phyloP scores from a whole-genome alignment of 2,329 filamentous ascomycete species.

The Aspergillus clavatus region DNA sequence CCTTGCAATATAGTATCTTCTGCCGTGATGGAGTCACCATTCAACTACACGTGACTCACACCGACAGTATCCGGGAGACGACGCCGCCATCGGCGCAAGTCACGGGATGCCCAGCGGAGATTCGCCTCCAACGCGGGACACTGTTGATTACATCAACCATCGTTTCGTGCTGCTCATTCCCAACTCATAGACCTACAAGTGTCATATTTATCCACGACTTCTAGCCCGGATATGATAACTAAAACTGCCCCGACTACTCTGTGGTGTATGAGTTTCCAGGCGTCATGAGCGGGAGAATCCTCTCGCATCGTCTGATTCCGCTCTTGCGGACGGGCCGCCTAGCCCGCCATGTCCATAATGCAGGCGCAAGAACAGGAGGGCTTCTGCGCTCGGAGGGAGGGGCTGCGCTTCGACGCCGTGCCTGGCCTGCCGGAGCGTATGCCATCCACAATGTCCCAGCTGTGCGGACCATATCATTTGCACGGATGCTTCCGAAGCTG shows the following conservation, averaged over 20 bases:
- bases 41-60: constrained; percentile 30
- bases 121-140: background rate
- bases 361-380: constrained; percentile 59
- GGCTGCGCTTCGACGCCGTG: constrained; percentile 57
- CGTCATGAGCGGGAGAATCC: constrained; percentile 67
- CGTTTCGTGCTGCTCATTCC: constrained; percentile 2
- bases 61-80: constrained; percentile 20
- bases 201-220: constrained; percentile 10
- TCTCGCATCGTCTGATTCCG: constrained; percentile 68
- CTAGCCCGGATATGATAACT: constrained; percentile 19
- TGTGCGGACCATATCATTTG: constrained; percentile 62
- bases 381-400: constrained; percentile 63
- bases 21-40: constrained; percentile 8
- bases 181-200: constrained; percentile 5
- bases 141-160: constrained; percentile 1
- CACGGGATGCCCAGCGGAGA: constrained; percentile 21
- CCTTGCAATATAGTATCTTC: background rate
- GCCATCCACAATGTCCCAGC: constrained; percentile 74
- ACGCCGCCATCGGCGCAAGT: constrained; percentile 32
- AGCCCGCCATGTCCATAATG: constrained; percentile 60
- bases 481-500: constrained; percentile 71
- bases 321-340: constrained; percentile 58
- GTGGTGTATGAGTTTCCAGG: constrained; percentile 35
- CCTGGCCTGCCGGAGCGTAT: constrained; percentile 73
- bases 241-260: constrained; percentile 7